Evolutionary conservation across 2,329 filamentous ascomycete species (phyloP).

Genomic region (Didymosphaeria variabile): DNA sequence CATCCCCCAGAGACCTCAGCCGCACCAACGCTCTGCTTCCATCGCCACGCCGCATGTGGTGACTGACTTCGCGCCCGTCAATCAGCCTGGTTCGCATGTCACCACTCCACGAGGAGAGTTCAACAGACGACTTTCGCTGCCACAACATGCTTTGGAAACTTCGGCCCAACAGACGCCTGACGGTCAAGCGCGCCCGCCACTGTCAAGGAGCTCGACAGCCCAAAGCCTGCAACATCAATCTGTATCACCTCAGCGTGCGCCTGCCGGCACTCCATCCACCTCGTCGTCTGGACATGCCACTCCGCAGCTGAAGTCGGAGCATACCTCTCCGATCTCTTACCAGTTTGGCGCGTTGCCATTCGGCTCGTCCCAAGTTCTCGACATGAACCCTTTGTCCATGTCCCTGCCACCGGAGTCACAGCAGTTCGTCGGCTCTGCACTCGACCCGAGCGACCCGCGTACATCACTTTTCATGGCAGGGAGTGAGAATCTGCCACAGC

Average conservation of each 20-base stretch:
- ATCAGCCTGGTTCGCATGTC: constrained; percentile 28
- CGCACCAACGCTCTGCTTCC: constrained; percentile 56
- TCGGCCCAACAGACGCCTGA: constrained; percentile 23
- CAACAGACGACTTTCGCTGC: constrained; percentile 56
- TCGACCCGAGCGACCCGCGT: constrained; percentile 57
- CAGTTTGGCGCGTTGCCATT: constrained; percentile 24
- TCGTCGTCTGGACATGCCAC: constrained; percentile 34
- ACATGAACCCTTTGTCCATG: constrained; percentile 57
- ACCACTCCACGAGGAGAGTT: constrained; percentile 37
- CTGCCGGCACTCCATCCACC: constrained; percentile 23
- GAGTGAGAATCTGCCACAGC: constrained; percentile 52
- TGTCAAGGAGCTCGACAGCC: constrained; percentile 33
- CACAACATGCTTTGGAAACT: constrained; percentile 42
- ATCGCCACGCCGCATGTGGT: constrained; percentile 53
- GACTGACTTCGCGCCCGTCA: constrained; percentile 35
- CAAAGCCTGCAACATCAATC: constrained; percentile 34
- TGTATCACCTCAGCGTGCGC: constrained; percentile 33
- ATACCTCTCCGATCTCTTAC: constrained; percentile 20
- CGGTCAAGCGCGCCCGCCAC: constrained; percentile 24
- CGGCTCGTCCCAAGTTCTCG: constrained; percentile 38
- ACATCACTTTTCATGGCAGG: constrained; percentile 58
- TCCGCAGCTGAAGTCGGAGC: constrained; percentile 31
- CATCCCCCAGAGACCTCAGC: constrained; percentile 51
- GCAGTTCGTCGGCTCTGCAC: constrained; percentile 59
- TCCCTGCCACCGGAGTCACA: constrained; percentile 63